Conservation (phyloP, 1,284 basidiomycete genomes). For the Trichosporon faecale region DNA sequence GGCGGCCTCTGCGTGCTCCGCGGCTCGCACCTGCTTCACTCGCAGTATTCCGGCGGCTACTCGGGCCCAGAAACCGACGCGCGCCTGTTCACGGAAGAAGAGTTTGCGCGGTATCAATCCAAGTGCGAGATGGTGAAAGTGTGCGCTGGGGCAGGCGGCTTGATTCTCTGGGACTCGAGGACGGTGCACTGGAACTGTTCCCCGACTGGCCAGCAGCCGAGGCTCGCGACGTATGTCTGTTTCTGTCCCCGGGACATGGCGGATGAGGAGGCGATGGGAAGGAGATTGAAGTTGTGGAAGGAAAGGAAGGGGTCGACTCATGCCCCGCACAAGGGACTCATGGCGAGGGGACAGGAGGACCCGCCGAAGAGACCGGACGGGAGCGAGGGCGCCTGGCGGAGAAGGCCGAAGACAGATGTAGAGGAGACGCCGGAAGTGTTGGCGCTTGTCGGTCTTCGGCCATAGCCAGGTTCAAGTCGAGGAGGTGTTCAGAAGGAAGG, state of each 20-base stretch:
- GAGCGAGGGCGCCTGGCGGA: background rate
- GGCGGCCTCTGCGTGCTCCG: conserved; percentile 35
- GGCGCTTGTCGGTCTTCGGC: background rate
- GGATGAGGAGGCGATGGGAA: background rate
- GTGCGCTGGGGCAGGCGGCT: conserved; percentile 26
- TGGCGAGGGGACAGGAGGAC: background rate
- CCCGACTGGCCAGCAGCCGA: conserved; percentile 19
- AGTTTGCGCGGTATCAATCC: background rate
- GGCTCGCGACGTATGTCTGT: background rate
- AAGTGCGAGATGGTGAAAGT: conserved; percentile 23
- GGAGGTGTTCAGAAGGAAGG: background rate
- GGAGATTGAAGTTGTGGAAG: background rate
- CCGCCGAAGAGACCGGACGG: background rate
- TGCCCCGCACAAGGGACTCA: background rate
- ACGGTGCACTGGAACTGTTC: conserved; percentile 36
- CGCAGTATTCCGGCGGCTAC: background rate
- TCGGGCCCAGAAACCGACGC: background rate
- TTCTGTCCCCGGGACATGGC: background rate
- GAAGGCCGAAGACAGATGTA: background rate
- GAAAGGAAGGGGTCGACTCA: background rate
- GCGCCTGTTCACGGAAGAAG: background rate
- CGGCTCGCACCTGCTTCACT: conserved; percentile 23
- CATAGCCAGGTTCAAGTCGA: too few relatives aligned
- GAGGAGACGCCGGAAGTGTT: background rate
- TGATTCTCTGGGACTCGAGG: conserved; percentile 35